These are phyloP conservation scores for Pichia terricola DNA, from an alignment of 1,139 yeast species.

Conservation along the genomic window DNA sequence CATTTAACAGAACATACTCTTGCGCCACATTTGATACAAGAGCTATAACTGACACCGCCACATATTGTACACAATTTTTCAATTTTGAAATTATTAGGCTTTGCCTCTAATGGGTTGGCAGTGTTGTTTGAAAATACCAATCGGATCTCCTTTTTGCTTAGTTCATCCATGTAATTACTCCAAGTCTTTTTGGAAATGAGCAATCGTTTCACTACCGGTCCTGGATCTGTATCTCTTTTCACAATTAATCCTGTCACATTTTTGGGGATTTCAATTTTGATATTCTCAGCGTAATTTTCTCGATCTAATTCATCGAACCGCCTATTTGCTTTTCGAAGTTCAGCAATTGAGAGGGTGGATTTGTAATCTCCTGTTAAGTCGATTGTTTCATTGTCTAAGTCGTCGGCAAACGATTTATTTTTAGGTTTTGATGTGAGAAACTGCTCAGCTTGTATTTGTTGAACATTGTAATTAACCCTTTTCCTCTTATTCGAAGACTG, in stretches of 20 bases:
- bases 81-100: constrained; percentile 24
- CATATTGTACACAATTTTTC: constrained; percentile 35
- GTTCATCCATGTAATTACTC: constrained; percentile 31
- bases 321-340: constrained; percentile 27
- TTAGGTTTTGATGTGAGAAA: constrained; percentile 11
- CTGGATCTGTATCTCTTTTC: constrained; percentile 17
- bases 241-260: constrained; percentile 13
- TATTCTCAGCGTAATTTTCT: constrained; percentile 31
- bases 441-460: constrained; percentile 23
- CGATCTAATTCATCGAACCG: constrained; percentile 31
- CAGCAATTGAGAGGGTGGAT: constrained; percentile 15
- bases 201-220: constrained; percentile 27
- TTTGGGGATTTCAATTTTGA: constrained; percentile 31
- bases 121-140: constrained; percentile 3
- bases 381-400: constrained; percentile 5
- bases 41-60: constrained; percentile 31
- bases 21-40: constrained; percentile 30
- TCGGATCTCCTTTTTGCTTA: constrained; percentile 20
- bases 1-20: constrained; percentile 33
- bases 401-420: constrained; percentile 5
- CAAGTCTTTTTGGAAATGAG: constrained; percentile 31
- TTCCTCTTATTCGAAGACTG: constrained; percentile 16
- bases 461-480: constrained; percentile 25
- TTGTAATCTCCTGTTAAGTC: constrained; percentile 1
- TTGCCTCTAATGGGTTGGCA: constrained; percentile 17